These are phyloP conservation scores for Stevia rebaudiana DNA, from an alignment of 140 eudicot genomes.

Conservation along the genomic window DNA sequence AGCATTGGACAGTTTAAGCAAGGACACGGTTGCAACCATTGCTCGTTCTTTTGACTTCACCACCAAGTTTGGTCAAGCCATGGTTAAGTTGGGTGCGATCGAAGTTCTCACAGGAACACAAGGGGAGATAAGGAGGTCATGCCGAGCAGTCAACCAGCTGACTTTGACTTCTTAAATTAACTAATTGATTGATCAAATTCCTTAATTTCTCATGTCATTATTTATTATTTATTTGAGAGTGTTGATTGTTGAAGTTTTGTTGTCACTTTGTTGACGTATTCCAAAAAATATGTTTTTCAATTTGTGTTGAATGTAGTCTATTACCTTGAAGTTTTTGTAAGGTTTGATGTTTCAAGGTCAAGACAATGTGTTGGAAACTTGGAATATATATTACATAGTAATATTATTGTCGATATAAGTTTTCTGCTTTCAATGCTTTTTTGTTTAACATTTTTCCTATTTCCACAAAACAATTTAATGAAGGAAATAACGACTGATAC, in stretches of 20 bases:
- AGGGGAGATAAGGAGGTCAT: conserved; percentile 59
- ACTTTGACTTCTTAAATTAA: conserved; percentile 4
- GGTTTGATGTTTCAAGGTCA: no score
- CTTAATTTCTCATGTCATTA: not conserved
- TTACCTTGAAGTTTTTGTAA: no score
- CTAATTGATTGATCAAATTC: not conserved
- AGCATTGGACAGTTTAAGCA: conserved; percentile 41
- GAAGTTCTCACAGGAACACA: conserved; percentile 45
- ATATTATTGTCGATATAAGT: no score
- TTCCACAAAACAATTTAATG: no score
- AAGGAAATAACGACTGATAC: no score
- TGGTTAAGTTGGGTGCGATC: conserved; percentile 50
- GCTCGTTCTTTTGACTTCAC: conserved; percentile 34
- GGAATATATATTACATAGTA: no score
- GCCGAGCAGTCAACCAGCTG: conserved; percentile 39
- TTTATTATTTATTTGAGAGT: not conserved
- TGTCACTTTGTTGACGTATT: no score
- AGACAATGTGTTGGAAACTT: no score
- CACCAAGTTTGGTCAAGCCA: conserved; percentile 40
- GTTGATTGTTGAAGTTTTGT: not conserved
- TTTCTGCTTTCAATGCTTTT: no score
- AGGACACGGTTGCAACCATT: conserved; percentile 29
- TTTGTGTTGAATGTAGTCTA: no score
- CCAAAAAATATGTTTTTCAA: no score
- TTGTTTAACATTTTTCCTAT: no score